Evolutionary conservation across 139 green algal species (phyloP).

Genomic region (Chlorella sp.): DNA sequence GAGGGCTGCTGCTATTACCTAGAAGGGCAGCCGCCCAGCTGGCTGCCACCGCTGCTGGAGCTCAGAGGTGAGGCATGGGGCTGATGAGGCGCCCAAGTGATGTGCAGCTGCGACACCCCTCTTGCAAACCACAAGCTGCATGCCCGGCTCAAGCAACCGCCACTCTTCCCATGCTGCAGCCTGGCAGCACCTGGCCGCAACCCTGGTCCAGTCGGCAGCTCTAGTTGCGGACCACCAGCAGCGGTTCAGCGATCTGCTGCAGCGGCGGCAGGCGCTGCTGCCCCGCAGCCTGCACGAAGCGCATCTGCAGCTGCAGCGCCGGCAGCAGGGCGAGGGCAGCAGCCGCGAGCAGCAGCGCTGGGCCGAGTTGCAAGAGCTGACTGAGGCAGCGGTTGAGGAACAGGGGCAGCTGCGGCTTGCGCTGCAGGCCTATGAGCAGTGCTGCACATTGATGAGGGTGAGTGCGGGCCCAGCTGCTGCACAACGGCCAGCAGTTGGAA

Average conservation of each 20-base stretch:
- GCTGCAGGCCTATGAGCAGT: not conserved
- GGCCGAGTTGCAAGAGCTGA: not conserved
- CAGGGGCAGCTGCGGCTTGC: not conserved
- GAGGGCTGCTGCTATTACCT: conserved; percentile 1
- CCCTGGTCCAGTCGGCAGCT: not conserved
- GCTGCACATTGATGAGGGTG: not conserved
- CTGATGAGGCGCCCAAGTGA: not conserved
- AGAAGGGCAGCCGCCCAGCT: not conserved
- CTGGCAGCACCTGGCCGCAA: conserved; percentile 16
- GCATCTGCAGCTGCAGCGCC: not conserved
- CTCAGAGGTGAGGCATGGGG: conserved; percentile 4
- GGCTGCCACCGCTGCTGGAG: conserved; percentile 12
- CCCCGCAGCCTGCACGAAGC: not conserved
- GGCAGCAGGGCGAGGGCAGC: not conserved
- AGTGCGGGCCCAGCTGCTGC: no score
- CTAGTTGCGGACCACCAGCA: not conserved
- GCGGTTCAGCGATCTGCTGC: not conserved
- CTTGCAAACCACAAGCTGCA: no score
- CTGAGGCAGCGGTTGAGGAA: not conserved
- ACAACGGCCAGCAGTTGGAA: no score
- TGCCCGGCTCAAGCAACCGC: no score
- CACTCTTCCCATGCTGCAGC: not conserved
- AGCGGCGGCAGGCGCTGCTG: conserved; percentile 1
- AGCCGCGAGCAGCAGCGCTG: not conserved
- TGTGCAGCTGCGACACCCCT: no score